Base-by-base conservation (phyloP, 495 filamentous ascomycete genomes). In the Daldinia caldariorum region DNA sequence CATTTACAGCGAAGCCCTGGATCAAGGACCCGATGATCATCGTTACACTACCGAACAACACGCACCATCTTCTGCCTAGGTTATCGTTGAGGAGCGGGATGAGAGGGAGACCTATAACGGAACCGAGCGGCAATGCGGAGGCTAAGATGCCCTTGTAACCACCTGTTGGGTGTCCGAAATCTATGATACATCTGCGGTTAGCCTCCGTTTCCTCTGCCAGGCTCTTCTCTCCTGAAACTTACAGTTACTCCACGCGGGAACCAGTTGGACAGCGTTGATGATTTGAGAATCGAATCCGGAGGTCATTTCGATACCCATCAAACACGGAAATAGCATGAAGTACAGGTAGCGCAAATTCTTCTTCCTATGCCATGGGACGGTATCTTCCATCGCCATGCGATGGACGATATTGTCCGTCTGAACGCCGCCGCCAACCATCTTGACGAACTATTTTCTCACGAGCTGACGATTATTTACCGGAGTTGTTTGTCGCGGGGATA, bases 211-310 rank as follows among this genome's bases (percentile, higher is more conserved):
- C 14, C 10, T 18, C 26, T 22, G 12, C 6, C 13, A 31, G 9
- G 72, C 69, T 31, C 67, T 56, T 54, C 78, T 12, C 20, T 7
- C 78, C n/a, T 71, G 70, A 14, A 76, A 83, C 82, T 74, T 69
- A 88, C 88, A 90, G 8, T 75, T 67, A 55, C 84, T 82, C 87
- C 86, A 91, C 6, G 80, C 78, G 7, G 80, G 76, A 16, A 89
- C 84, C 34, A 88, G 84, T 76, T 92, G 88, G 3, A 91, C 83
- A 2, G 86, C 85, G 65, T 91, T 92, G 79, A 91, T 90, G 74
- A 92, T 87, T 67, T 89, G 87, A 7, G 86, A 88, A 76, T 91
- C 89, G 73, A 91, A 92, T 0, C 90, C 89, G 26, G 88, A 89
- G 1, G 89, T 92, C 80, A 90, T 87, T 77, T 90, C 90, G 51